phyloP scores from a whole-genome alignment of 2,329 filamentous ascomycete genomes.

The Cyphellophora attinorum region DNA sequence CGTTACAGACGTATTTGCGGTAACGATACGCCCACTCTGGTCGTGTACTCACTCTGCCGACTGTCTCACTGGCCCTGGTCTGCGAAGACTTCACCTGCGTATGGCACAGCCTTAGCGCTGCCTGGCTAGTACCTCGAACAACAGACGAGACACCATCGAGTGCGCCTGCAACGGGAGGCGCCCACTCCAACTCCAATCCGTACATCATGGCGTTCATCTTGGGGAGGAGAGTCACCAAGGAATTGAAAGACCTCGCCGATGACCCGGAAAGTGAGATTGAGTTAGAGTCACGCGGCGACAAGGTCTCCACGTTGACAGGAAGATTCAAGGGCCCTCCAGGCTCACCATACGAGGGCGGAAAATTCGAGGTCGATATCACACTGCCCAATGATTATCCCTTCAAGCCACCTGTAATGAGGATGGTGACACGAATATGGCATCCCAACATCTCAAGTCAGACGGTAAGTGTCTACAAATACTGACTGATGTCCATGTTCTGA shows the following conservation, averaged over 20 bases:
- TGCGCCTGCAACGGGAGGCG: not conserved
- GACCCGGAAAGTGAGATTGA: constrained; percentile 71
- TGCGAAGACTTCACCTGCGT: too few relatives aligned
- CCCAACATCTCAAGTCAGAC: constrained; percentile 93
- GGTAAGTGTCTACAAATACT: constrained; percentile 51
- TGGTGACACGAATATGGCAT: constrained; percentile 92
- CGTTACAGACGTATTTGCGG: too few relatives aligned
- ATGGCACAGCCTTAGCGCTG: too few relatives aligned
- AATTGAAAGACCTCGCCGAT: constrained; percentile 37
- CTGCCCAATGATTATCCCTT: constrained; percentile 90
- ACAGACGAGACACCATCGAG: too few relatives aligned
- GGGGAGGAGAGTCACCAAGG: constrained; percentile 43
- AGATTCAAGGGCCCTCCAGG: constrained; percentile 80
- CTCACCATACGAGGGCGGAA: constrained; percentile 84
- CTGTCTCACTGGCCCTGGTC: too few relatives aligned
- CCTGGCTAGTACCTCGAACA: too few relatives aligned
- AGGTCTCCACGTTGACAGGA: constrained; percentile 74
- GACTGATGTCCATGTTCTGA: constrained; percentile 8
- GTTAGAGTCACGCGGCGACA: constrained; percentile 54
- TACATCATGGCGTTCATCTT: constrained; percentile 48
- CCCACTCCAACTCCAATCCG: too few relatives aligned
- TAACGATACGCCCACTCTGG: too few relatives aligned
- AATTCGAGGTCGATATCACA: constrained; percentile 71
- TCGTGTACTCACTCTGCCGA: too few relatives aligned
- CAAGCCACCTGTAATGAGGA: constrained; percentile 81